Base-by-base conservation (phyloP, 2,329 filamentous ascomycete species). In the Cytospora leucostoma region DNA sequence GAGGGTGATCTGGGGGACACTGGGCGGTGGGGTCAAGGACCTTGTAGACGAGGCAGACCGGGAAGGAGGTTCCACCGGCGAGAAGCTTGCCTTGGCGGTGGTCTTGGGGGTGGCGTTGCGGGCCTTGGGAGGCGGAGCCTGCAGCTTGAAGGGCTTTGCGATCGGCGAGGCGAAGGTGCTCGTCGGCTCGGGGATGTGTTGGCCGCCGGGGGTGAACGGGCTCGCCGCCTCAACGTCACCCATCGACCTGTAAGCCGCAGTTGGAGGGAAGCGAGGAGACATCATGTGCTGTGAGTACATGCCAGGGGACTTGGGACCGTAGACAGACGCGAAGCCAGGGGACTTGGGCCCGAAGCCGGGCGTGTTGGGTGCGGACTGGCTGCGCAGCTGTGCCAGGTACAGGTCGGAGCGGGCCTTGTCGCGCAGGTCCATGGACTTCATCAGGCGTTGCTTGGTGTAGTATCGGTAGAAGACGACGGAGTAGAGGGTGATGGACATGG, bases 381-480 rank as follows among this genome's bases (percentile, higher is more conserved):
- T 81, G 69, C 88, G 89, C 50, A 93, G 86, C 75, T 92, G 90
- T 61, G 90, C 93, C 67, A 98, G 91, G 81, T 98, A 98, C 68
- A 99, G 86, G 75, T 98, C 93, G 66, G 91, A 94, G 67, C 95
- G 91, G 68, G 95, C 95, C 73, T 91, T 90, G 82, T 99, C 95
- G 71, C 95, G 92, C 74, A 91, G 82, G 75, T 96, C 91, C 95
- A 99, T 99, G 67, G 93, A 93, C 84, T 97, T 98, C 78, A 90
- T 88, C 67, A 99, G 91, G 75, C 91, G 90, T 75, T 92, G 90
- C 85, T 98, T 99, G 69, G 91, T 93, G 86, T 93, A 97, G 84
- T 96, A 96, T 71, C 95, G 91, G 84, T 96, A 98, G 82, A 98
- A 97, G 75, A 97, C 88, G 73, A 97, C 85, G 72, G 86, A 92